Percentiles rank a stretch among this genome's conserved stretches.
Evolutionary conservation across 2,329 filamentous ascomycete species (phyloP).

Genomic region (Teratosphaeria nubilosa): DNA sequence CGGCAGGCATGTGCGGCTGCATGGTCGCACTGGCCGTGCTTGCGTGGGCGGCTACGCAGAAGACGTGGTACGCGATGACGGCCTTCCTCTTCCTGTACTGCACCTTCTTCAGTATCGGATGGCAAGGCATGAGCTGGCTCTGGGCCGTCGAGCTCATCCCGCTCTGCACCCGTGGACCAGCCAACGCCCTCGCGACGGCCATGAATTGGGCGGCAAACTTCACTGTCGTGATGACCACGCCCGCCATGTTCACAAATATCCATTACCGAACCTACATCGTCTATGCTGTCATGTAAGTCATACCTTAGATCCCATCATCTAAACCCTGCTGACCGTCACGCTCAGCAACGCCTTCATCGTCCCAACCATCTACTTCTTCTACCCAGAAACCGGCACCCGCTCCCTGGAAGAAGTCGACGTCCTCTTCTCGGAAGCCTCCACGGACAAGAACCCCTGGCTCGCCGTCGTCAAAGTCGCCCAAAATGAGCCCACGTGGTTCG

Average conservation of each 20-base stretch:
- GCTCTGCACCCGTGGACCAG: conserved; percentile 49
- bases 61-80: conserved; percentile 34
- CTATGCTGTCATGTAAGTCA: conserved; percentile 61
- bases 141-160: conserved; percentile 54
- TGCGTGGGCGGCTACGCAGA: conserved; percentile 26
- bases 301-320: not conserved
- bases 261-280: conserved; percentile 56
- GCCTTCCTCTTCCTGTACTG: conserved; percentile 51
- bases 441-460: conserved; percentile 1
- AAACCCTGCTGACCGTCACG: not conserved
- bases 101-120: conserved; percentile 49
- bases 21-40: conserved; percentile 51
- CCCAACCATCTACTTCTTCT: conserved; percentile 50
- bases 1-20: conserved; percentile 43
- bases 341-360: conserved; percentile 22
- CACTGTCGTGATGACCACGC: conserved; percentile 53
- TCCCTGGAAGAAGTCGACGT: conserved; percentile 59
- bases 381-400: conserved; percentile 46
- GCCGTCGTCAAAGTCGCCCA: not conserved
- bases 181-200: conserved; percentile 54
- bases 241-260: conserved; percentile 48
- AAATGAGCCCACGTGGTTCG: conserved; percentile 1
- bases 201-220: conserved; percentile 45
- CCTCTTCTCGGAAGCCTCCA: conserved; percentile 45
- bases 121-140: conserved; percentile 53